Evolutionary conservation across 352 stramenopile genomes (phyloP), one percentile per base, ranked within the genome.

Genomic region (Globisporangium nodosum): DNA sequence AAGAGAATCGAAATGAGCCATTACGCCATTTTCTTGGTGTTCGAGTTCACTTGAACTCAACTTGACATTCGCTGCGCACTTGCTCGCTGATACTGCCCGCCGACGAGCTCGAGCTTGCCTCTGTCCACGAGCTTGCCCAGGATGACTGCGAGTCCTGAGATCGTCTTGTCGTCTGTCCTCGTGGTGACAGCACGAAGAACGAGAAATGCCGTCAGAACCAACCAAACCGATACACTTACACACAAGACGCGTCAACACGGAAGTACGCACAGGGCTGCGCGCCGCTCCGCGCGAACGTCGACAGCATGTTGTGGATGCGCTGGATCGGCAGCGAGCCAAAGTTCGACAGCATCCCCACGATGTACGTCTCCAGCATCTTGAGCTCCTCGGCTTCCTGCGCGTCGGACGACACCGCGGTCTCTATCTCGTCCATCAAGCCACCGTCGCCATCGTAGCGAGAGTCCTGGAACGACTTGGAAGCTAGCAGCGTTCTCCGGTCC

Each of bases 231-330:
- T 30, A 31, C 27, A 39, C n/a, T 54, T 24, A 20, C 39, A 49
- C 40, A 59, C 11, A 27, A 45, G 48, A 37, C 21, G 15, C 45
- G 54, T 1, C 3, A 18, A 43, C 27, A 27, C 1, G 24, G 24
- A 33, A 13, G 31, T 9, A 81, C 78, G 56, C 80, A 94, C 81
- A 92, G 68, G 78, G 80, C 52, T 90, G 78, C 0, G 73, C 70
- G 18, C 85, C 85, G 43, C 72, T 91, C 58, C 83, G 66, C 5
- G 84, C 80, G 56, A 95, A 94, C 18, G 84, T 92, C 1, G 76
- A 97, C 0, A 99, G 76, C 76, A 97, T 98, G 51, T 97, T 96
- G 75, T 98, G 93, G 58, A 99, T 98, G 20, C 87, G 77, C 47
- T 97, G 81, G 27, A 98, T 78, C 9, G 85, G 81, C 9, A 99